A percentile compares a stretch with the other conserved stretches of the same genome.
Evolutionary conservation across 306 rosid species (phyloP).

Genomic region (Potentilla sterilis): DNA sequence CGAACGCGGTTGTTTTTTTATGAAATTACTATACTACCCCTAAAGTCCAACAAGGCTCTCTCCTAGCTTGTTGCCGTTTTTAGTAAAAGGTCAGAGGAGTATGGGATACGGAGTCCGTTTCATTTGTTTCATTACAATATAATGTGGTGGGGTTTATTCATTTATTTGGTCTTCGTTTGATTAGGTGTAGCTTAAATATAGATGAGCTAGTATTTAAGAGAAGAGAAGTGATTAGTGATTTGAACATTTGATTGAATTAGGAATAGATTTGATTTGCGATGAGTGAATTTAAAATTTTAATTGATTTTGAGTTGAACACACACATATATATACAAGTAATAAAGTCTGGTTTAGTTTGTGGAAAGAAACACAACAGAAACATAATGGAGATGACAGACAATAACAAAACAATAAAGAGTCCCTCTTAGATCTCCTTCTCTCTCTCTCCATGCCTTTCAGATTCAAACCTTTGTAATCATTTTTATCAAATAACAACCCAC

Average conservation of each 20-base stretch:
- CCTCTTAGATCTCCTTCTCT: conserved; percentile 25
- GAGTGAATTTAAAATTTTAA: no score
- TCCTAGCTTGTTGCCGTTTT: not conserved
- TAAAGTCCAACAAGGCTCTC: not conserved
- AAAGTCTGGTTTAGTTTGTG: no score
- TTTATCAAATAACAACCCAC: not conserved
- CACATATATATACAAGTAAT: no score
- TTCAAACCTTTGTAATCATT: conserved; percentile 9
- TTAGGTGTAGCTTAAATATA: not conserved
- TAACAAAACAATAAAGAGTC: conserved; percentile 5
- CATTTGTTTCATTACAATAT: not conserved
- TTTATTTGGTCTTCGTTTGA: not conserved
- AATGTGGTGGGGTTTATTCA: not conserved
- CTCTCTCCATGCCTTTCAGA: not conserved
- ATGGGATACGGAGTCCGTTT: no score
- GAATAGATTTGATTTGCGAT: no score
- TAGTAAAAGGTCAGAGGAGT: not conserved
- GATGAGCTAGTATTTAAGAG: no score
- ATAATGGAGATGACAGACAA: no score
- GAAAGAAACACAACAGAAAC: no score
- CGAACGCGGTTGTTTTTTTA: not conserved
- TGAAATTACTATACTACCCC: not conserved
- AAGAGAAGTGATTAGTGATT: no score
- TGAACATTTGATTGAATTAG: no score
- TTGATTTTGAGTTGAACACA: no score